Evolutionary conservation across 257 asterid genomes (phyloP), one percentile per base, ranked within the genome.

Genomic region (Nicotiana tomentosiformis): DNA sequence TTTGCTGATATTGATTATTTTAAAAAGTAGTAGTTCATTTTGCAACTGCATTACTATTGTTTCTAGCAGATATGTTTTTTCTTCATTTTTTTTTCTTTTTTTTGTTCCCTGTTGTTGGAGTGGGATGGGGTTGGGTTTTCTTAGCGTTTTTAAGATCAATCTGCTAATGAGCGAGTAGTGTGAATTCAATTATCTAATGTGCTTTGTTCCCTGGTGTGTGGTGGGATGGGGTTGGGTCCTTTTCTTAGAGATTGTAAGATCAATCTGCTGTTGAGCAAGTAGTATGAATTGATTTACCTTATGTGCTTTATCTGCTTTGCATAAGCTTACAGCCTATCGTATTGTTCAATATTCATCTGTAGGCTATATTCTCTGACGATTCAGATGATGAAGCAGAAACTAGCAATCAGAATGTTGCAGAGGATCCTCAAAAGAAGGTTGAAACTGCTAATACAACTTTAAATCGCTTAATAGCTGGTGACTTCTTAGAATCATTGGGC

Each of bases 341-440:
- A 74, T 74, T 74, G 80, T 10, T 20, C 26, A 72, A 74, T 74
- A 74, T 74, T 49, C 64, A 8, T 74, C 11, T 88, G 85, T 85
- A 96, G 99, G 98, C 98, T 53, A 96, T 96, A 67, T 96, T 96
- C 82, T 96, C 97, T 35, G 98, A 93, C 87, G 99, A 93, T 66
- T 90, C 96, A 5, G 98, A 94, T 60, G 98, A 89, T 43, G 99
- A 94, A 60, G 93, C 69, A 84, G 94, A 87, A 82, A 86, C 74
- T 49, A 82, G 83, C 43, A 84, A 72, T 78, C 85, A 85, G 76
- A 79, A 83, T 83, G 87, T 85, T 84, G 88, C 64, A 53, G 95
- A 87, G 78, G 96, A 92, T 81, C 82, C 93, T 3, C 85, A 90
- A 74, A 91, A 89, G 87, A 96, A 90, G 86, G 86, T 68, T 53